A percentile compares a stretch with the other conserved stretches of the same genome.
Conservation (phyloP, 345 rosid species). For the Clausena lansium region DNA sequence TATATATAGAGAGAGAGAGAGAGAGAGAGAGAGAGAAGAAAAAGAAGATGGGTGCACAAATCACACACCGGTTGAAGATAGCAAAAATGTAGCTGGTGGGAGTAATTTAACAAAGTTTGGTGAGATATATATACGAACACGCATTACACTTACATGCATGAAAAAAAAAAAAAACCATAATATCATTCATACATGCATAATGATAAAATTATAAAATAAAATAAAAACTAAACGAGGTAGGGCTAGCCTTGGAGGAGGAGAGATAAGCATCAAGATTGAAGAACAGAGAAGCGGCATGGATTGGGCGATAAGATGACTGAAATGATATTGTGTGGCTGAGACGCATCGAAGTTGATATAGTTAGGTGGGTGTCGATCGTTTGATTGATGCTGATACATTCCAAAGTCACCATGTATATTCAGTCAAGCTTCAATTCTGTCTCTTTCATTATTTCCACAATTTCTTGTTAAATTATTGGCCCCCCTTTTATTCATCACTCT, state of each 20-base stretch:
- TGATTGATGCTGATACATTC: constrained; percentile 12
- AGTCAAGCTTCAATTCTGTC: neutral
- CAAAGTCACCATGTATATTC: neutral
- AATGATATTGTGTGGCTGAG: neutral
- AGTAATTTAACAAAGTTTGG: constrained; percentile 23
- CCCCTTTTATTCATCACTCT: neutral
- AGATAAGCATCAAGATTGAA: neutral
- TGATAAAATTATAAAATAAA: no score
- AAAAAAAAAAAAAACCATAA: neutral
- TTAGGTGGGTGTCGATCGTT: neutral
- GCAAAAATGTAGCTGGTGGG: constrained; percentile 19
- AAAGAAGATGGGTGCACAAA: neutral
- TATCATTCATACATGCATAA: neutral
- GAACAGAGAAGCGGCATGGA: neutral
- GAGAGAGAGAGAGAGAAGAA: no score
- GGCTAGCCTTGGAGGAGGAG: neutral
- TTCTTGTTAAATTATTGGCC: neutral
- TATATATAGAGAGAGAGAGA: no score
- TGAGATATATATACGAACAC: constrained; percentile 11
- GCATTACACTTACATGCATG: neutral
- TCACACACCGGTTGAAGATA: constrained; percentile 24
- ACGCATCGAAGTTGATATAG: neutral
- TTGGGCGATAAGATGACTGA: neutral
- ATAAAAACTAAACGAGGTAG: neutral
- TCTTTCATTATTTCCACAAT: neutral